Evolutionary conservation across 2,329 filamentous ascomycete genomes (phyloP).

Genomic region (Dactylellina haptotyla): DNA sequence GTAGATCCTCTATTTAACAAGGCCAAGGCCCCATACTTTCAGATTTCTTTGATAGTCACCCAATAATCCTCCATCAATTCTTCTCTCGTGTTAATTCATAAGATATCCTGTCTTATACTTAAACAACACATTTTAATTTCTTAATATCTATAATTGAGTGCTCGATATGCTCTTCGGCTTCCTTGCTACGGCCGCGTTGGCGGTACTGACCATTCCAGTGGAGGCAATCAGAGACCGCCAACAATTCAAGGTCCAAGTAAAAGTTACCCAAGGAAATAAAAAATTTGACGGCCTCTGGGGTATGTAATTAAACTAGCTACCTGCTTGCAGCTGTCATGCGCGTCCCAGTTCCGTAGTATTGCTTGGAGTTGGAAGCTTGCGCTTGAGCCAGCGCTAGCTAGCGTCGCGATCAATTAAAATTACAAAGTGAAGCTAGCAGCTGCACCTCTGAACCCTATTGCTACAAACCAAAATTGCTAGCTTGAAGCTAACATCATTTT

Average conservation of each 20-base stretch:
- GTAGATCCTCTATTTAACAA: background rate
- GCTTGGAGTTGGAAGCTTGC: too few relatives aligned
- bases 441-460: too few relatives aligned
- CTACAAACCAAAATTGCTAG: background rate
- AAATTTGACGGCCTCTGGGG: slow-evolving; percentile 49
- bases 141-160: background rate
- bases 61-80: background rate
- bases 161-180: slow-evolving; percentile 28
- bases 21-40: background rate
- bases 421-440: too few relatives aligned
- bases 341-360: too few relatives aligned
- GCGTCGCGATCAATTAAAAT: too few relatives aligned
- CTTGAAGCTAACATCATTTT: slow-evolving; percentile 1
- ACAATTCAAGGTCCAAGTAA: slow-evolving; percentile 30
- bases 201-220: slow-evolving; percentile 23
- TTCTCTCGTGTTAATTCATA: background rate
- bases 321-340: too few relatives aligned
- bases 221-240: slow-evolving; percentile 23
- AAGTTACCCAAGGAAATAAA: slow-evolving; percentile 36
- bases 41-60: background rate
- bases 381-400: too few relatives aligned
- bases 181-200: slow-evolving; percentile 19
- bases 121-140: background rate
- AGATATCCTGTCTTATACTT: too few relatives aligned
- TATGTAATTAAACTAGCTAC: too few relatives aligned